Evolutionary conservation across 2,329 filamentous ascomycete genomes (phyloP).

Genomic region (Hypoxylon sp.): DNA sequence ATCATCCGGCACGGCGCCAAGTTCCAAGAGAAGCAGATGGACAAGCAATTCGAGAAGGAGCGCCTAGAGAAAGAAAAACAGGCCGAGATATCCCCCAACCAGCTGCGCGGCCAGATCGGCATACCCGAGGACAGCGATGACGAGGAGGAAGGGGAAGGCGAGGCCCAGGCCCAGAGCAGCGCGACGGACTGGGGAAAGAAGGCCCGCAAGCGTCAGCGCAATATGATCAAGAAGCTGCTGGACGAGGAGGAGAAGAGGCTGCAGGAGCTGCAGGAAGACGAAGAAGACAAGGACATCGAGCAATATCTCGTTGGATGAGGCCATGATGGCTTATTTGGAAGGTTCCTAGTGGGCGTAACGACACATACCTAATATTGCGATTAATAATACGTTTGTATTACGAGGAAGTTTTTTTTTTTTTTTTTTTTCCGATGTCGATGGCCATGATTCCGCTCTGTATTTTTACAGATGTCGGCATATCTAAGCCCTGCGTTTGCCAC

Average conservation of each 20-base stretch:
- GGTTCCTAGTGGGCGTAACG: neutral
- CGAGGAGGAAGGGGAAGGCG: constrained; percentile 61
- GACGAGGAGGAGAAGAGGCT: constrained; percentile 71
- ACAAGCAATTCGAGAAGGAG: constrained; percentile 65
- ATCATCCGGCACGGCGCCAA: constrained; percentile 74
- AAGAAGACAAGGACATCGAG: constrained; percentile 80
- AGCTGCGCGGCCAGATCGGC: constrained; percentile 67
- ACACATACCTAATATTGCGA: constrained; percentile 4
- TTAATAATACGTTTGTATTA: neutral
- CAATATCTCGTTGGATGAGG: constrained; percentile 67
- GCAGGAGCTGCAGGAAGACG: constrained; percentile 67
- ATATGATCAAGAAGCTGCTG: constrained; percentile 73
- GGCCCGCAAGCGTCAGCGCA: constrained; percentile 75
- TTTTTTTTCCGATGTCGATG: too few relatives aligned
- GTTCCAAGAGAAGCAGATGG: constrained; percentile 72
- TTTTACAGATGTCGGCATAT: neutral
- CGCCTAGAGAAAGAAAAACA: constrained; percentile 49
- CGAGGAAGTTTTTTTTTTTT: neutral
- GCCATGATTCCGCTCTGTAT: too few relatives aligned
- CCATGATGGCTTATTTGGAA: neutral
- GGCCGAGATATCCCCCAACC: constrained; percentile 72
- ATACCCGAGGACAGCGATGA: constrained; percentile 66
- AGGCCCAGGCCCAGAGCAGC: constrained; percentile 52
- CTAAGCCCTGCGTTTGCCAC: neutral
- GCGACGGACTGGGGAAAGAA: constrained; percentile 75